Evolutionary conservation across 805 yeast genomes (phyloP), one percentile per base, ranked within the genome.

Genomic region (Metschnikowia gelsemii): DNA sequence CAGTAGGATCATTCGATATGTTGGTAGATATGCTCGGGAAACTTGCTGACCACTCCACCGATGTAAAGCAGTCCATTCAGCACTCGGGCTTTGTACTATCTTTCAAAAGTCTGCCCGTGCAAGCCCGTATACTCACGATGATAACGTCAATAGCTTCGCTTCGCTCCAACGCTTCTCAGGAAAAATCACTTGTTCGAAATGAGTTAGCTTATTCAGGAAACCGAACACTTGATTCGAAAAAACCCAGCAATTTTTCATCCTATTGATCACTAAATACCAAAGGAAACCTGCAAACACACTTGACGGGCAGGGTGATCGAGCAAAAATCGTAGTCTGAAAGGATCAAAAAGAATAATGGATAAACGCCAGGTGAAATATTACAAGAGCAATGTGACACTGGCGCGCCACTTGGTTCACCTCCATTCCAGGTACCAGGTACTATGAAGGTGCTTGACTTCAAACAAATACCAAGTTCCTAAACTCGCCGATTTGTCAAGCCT

Each of bases 31-130:
- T 55, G 23, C 60, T 59, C 36, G 47, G 41, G 2, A 27, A 38
- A 1, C 37, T 53, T 25, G 36, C 46, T 4, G 38, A 40, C 3
- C 40, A 46, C 5, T 54, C 60, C 2, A 34, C 43, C 2, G 40
- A 41, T 14, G 42, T 55, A 18, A 45, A 42, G 22, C 58, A 56
- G 11, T 36, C 49, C 6, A 21, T 54, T 13, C 42, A 47, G 18
- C 54, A 53, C 29, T 50, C 63, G 4, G 46, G 47, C 19, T 50
- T 59, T n/a, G 36, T 64, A 40, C 35, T 50, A 19, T 44, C 56
- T 5, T 42, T 61, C 24, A 45, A 43, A 8, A 47, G 8, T 8
- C 26, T 11, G 26, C n/a, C 3, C 4, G 11, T 14, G 8, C n/a
- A 16, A 24, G 11, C 12, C n/a, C 8, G 11, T n/a, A 5, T 18